Evolutionary conservation across 805 yeast species (phyloP), one percentile per base, ranked within the genome.

Genomic region (Kazachstania kunashirensis): DNA sequence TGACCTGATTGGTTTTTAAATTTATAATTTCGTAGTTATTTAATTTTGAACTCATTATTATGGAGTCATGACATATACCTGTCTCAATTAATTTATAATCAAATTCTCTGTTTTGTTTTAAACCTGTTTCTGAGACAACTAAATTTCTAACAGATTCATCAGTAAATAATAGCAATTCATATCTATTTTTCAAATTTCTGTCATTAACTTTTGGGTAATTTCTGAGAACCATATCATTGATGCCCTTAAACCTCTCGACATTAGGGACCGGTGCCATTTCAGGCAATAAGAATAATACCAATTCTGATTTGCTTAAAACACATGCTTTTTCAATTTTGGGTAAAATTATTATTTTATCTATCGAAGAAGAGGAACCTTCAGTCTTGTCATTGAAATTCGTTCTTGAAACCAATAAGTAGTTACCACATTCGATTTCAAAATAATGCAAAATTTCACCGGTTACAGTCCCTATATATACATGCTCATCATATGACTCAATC

Each of bases 261-360:
- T 55, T 53, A 2, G 61, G 61, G 11, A 43, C 53, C 2, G 60
- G 62, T 7, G 61, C 62, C 44, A 57, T 55, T 33, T 58, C 63
- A 5, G 63, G 63, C 30, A 58, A 36, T 11, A 57, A 37, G 37
- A 52, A 58, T 20, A 50, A 33, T 6, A 49, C 44, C 18, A 58
- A 15, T 17, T 40, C 29, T 5, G 31, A 37, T 11, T 44, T 31
- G 23, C 48, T 43, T 14, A 54, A 39, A 3, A 58, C 52, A 33
- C 55, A 39, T 6, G 61, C 61, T 24, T 59, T 46, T 30, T 57
- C 60, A 13, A 55, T 46, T 12, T 41, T 33, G 4, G 60, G 55
- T 16, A 58, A 34, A 5, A 55, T 42, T n/a, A 46, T 31, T 4
- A 58, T 50, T 26, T 45, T 49, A 15, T 48, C 50, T 19, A 57